phyloP scores from a whole-genome alignment of 495 filamentous ascomycete species.

The Neurospora hispaniola region DNA sequence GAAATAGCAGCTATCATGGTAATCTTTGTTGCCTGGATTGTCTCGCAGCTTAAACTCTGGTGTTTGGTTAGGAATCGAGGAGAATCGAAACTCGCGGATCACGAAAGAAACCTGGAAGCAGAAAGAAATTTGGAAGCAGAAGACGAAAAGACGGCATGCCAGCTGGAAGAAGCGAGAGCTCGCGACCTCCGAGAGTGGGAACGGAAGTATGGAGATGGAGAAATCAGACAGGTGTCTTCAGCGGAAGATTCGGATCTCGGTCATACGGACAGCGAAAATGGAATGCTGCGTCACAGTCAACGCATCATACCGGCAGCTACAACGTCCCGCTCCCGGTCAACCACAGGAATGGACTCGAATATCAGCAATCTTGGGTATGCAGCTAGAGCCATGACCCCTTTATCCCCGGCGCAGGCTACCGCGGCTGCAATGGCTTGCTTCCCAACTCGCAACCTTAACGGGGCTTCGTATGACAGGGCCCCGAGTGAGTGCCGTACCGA shows the following conservation, averaged over 20 bases:
- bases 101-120: conserved; percentile 49
- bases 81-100: conserved; percentile 45
- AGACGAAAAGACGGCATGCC: conserved; percentile 57
- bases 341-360: conserved; percentile 15
- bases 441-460: not conserved
- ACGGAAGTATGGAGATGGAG: conserved; percentile 54
- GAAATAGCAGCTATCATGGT: conserved; percentile 74
- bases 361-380: conserved; percentile 19
- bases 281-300: conserved; percentile 27
- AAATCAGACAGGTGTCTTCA: conserved; percentile 5
- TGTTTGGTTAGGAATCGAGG: conserved; percentile 69
- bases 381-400: conserved; percentile 5
- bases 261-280: conserved; percentile 42
- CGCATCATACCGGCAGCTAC: conserved; percentile 15
- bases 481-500: not conserved
- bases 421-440: conserved; percentile 14
- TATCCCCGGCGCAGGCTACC: conserved; percentile 18
- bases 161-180: conserved; percentile 55
- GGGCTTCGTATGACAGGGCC: not conserved
- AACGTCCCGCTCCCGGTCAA: conserved; percentile 10
- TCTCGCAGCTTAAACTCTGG: conserved; percentile 84
- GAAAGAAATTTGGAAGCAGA: conserved; percentile 52
- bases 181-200: conserved; percentile 73
- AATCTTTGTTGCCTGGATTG: conserved; percentile 59
- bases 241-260: conserved; percentile 43